Evolutionary conservation across 768 basidiomycete species (phyloP).

Genomic region (Boletus reticuloceps): DNA sequence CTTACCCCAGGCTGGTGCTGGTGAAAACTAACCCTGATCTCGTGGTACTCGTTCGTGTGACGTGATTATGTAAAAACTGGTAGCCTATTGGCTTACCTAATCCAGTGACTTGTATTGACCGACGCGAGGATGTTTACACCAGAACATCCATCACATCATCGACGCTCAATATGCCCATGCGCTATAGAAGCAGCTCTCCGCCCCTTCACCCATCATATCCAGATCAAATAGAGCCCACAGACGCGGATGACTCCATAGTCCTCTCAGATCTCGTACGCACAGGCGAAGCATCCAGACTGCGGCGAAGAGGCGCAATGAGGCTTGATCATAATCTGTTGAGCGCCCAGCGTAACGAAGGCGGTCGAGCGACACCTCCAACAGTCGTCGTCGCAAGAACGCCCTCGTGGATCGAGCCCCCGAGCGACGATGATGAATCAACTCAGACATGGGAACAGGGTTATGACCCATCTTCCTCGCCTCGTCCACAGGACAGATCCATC

Average conservation of each 20-base stretch:
- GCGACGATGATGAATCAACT: constrained; percentile 33
- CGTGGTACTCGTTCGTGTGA: too few species aligned
- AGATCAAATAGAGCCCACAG: constrained; percentile 35
- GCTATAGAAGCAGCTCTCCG: constrained; percentile 22
- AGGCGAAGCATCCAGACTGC: constrained; percentile 69
- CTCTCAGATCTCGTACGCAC: constrained; percentile 73
- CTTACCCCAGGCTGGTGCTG: too few species aligned
- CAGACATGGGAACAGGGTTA: constrained; percentile 35
- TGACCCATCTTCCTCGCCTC: constrained; percentile 25
- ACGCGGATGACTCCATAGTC: constrained; percentile 66
- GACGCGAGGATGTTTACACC: not conserved
- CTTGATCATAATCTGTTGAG: constrained; percentile 43
- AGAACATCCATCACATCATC: constrained; percentile 24
- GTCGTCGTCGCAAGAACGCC: constrained; percentile 30
- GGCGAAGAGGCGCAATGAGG: constrained; percentile 71
- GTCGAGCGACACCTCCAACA: constrained; percentile 23
- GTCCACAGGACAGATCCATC: constrained; percentile 16
- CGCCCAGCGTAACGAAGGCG: constrained; percentile 28
- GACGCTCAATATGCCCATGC: constrained; percentile 29
- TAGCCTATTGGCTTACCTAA: constrained; percentile 6
- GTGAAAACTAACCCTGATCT: too few species aligned
- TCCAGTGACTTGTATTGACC: not conserved
- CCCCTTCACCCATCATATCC: constrained; percentile 6
- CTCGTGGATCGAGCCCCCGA: constrained; percentile 34
- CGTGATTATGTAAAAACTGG: too few species aligned